A percentile compares a stretch with the other conserved stretches of the same genome.
Conservation (phyloP, 176 grass and related monocot genomes). For the Panicum miliaceum region DNA sequence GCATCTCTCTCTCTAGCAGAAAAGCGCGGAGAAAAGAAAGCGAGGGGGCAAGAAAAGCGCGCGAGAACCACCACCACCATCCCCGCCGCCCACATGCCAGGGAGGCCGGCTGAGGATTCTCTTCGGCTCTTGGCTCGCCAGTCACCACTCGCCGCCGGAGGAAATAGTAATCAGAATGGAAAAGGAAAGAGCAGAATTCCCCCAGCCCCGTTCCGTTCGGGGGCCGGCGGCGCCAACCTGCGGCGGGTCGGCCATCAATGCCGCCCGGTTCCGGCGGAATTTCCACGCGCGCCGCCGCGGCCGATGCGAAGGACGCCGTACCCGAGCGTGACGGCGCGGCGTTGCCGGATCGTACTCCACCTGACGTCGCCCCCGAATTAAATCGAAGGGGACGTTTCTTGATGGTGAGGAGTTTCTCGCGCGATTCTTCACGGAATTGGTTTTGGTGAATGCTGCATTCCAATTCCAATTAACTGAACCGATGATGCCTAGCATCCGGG, state of each 20-base stretch:
- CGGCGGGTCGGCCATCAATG: slow-evolving; percentile 31
- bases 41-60: slow-evolving; percentile 27
- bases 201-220: not conserved
- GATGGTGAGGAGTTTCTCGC: slow-evolving; percentile 23
- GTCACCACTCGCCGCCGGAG: not conserved
- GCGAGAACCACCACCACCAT: slow-evolving; percentile 33
- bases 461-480: too few relatives aligned
- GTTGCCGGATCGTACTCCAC: not conserved
- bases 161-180: not conserved
- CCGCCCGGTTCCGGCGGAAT: slow-evolving; percentile 24
- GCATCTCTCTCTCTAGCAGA: not conserved
- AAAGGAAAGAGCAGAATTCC: not conserved
- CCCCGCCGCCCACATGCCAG: slow-evolving; percentile 23
- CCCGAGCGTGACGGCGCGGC: not conserved
- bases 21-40: slow-evolving; percentile 10
- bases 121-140: not conserved
- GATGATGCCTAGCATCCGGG: not conserved
- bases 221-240: too few relatives aligned
- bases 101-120: not conserved
- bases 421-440: not conserved
- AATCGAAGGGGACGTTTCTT: not conserved
- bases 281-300: not conserved
- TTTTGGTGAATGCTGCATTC: not conserved
- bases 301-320: slow-evolving; percentile 32
- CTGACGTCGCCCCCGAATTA: slow-evolving; percentile 1